These are phyloP conservation scores for Coemansia sp. DNA, from an alignment of 371 early-diverging fungal species.

Conservation along the genomic window DNA sequence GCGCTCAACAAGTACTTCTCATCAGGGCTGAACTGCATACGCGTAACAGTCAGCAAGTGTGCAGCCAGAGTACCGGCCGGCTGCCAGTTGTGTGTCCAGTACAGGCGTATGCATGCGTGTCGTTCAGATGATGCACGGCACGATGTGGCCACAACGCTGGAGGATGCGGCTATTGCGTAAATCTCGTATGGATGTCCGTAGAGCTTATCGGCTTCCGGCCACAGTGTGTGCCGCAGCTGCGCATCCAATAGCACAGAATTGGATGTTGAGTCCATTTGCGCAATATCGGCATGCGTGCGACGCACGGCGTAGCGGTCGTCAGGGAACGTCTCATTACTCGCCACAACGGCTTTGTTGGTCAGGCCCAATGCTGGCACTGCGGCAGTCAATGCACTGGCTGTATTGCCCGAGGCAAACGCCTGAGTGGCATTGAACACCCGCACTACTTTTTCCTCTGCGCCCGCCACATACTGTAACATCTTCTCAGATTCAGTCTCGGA, in stretches of 20 bases:
- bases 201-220: constrained; percentile 95
- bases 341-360: constrained; percentile 88
- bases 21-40: constrained; percentile 68
- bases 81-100: constrained; percentile 2
- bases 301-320: constrained; percentile 52
- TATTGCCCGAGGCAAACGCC: constrained; percentile 71
- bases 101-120: constrained; percentile 45
- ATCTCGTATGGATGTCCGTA: constrained; percentile 95
- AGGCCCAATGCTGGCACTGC: constrained; percentile 82
- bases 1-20: constrained; percentile 74
- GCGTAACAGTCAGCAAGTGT: constrained; percentile 87
- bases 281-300: constrained; percentile 35
- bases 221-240: constrained; percentile 85
- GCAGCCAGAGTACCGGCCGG: constrained; percentile 37
- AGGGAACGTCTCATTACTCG: constrained; percentile 51
- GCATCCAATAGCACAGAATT: constrained; percentile 75
- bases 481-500: not conserved
- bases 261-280: not conserved
- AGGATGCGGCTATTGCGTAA: constrained; percentile 70
- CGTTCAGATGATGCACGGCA: constrained; percentile 64
- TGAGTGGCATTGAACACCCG: constrained; percentile 89
- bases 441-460: constrained; percentile 93
- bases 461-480: constrained; percentile 76
- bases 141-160: constrained; percentile 77
- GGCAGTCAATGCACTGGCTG: constrained; percentile 64